Percentiles rank a stretch among this genome's conserved stretches.
These are phyloP conservation scores for Glaciozyma martinii DNA, from an alignment of 768 basidiomycete species.

Conservation along the genomic window DNA sequence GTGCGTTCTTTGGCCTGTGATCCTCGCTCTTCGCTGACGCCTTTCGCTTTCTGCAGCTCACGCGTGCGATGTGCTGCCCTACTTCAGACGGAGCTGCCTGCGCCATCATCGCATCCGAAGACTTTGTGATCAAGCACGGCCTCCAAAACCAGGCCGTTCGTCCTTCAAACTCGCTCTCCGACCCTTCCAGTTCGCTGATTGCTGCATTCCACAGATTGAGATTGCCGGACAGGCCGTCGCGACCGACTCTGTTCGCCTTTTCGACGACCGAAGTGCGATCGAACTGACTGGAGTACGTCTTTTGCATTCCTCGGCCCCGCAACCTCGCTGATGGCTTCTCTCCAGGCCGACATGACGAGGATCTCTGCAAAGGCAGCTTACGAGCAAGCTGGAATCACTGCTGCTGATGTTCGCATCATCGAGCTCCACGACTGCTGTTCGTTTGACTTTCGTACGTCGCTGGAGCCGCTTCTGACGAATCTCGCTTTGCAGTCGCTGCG, in stretches of 20 bases:
- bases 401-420: constrained; percentile 70
- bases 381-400: constrained; percentile 59
- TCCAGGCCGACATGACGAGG: constrained; percentile 52
- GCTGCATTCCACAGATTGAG: constrained; percentile 47
- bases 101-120: constrained; percentile 67
- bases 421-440: constrained; percentile 84
- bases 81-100: constrained; percentile 53
- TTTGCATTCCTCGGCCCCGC: no score
- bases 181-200: no score
- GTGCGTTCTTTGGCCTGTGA: constrained; percentile 1
- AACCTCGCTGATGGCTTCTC: no score
- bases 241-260: constrained; percentile 59
- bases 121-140: constrained; percentile 59
- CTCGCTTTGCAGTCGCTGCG: constrained; percentile 13
- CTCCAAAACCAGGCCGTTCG: constrained; percentile 65
- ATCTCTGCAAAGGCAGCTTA: constrained; percentile 61
- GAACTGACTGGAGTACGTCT: constrained; percentile 55
- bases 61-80: constrained; percentile 62
- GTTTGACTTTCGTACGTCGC: constrained; percentile 41
- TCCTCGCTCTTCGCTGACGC: background rate
- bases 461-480: background rate
- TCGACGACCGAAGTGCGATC: constrained; percentile 62
- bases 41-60: background rate
- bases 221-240: constrained; percentile 56
- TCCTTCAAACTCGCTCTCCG: no score